Evolutionary conservation across 2,329 filamentous ascomycete species (phyloP).

Genomic region (Chaetomiaceae sp.): DNA sequence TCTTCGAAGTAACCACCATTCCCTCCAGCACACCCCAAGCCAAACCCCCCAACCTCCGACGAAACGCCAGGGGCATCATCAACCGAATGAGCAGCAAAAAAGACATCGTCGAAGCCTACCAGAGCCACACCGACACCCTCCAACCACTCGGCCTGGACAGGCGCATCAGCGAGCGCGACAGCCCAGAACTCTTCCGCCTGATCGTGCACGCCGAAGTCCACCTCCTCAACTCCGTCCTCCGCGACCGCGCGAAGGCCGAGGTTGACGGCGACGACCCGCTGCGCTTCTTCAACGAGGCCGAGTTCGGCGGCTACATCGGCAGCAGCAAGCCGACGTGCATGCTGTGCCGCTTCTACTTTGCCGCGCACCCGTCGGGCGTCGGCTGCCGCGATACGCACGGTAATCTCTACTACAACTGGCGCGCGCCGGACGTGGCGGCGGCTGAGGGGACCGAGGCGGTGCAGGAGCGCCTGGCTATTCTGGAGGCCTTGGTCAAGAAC

Average conservation of each 20-base stretch:
- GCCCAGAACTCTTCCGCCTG: conserved; percentile 21
- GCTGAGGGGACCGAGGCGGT: too few relatives aligned
- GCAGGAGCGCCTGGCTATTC: conserved; percentile 1
- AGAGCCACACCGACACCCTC: neutral
- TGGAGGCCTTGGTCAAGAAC: conserved; percentile 18
- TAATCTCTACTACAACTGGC: conserved; percentile 39
- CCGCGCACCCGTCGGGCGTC: conserved; percentile 25
- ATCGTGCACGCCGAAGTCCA: conserved; percentile 35
- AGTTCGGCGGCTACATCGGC: conserved; percentile 34
- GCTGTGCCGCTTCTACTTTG: conserved; percentile 37
- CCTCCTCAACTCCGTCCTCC: conserved; percentile 28
- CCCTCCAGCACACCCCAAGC: conserved; percentile 23
- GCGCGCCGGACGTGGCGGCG: conserved; percentile 31
- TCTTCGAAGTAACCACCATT: conserved; percentile 27
- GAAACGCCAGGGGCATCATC: conserved; percentile 22
- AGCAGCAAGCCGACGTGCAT: conserved; percentile 38
- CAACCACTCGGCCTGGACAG: conserved; percentile 11
- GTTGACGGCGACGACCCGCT: conserved; percentile 1
- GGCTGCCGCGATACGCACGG: conserved; percentile 30
- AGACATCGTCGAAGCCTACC: conserved; percentile 1
- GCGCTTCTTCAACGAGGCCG: conserved; percentile 30
- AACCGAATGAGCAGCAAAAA: conserved; percentile 4
- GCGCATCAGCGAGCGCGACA: neutral
- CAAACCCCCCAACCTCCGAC: conserved; percentile 8
- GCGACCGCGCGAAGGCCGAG: conserved; percentile 1